These are phyloP conservation scores for Aspergillus cejpii DNA, from an alignment of 2,329 filamentous ascomycete species.

Conservation along the genomic window DNA sequence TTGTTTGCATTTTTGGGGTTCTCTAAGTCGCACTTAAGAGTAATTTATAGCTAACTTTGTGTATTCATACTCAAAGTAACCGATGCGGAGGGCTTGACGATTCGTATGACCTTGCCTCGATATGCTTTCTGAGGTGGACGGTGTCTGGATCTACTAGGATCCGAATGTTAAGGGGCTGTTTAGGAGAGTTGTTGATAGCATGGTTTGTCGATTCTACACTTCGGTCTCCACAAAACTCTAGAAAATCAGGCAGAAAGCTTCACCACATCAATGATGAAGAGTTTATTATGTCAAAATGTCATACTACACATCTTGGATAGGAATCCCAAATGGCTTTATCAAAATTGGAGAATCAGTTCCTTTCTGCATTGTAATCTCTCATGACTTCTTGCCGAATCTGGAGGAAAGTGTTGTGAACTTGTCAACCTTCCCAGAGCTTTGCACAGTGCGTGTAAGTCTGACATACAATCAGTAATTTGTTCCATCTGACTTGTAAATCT, in stretches of 20 bases:
- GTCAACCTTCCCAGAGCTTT: slow-evolving; percentile 53
- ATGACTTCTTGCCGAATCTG: slow-evolving; percentile 59
- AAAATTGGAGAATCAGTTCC: neutral
- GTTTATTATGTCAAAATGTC: too few species aligned
- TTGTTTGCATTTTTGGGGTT: neutral
- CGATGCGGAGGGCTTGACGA: too few species aligned
- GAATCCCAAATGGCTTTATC: too few species aligned
- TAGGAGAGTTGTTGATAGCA: too few species aligned
- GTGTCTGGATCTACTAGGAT: too few species aligned
- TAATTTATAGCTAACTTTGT: neutral
- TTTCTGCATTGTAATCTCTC: slow-evolving; percentile 6
- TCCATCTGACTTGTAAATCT: neutral
- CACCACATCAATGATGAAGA: too few species aligned
- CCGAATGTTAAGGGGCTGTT: too few species aligned
- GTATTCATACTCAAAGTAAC: neutral
- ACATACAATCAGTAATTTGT: slow-evolving; percentile 15
- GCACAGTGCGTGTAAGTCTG: slow-evolving; percentile 60
- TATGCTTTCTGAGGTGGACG: too few species aligned
- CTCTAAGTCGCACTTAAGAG: neutral
- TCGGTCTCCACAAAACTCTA: too few species aligned
- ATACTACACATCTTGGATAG: too few species aligned
- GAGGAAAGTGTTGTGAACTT: slow-evolving; percentile 68
- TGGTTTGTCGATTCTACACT: too few species aligned
- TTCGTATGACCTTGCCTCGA: too few species aligned
- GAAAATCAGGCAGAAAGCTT: neutral